Conservation (phyloP, 192 early-diverging fungal species). For the Backusella sp. region DNA sequence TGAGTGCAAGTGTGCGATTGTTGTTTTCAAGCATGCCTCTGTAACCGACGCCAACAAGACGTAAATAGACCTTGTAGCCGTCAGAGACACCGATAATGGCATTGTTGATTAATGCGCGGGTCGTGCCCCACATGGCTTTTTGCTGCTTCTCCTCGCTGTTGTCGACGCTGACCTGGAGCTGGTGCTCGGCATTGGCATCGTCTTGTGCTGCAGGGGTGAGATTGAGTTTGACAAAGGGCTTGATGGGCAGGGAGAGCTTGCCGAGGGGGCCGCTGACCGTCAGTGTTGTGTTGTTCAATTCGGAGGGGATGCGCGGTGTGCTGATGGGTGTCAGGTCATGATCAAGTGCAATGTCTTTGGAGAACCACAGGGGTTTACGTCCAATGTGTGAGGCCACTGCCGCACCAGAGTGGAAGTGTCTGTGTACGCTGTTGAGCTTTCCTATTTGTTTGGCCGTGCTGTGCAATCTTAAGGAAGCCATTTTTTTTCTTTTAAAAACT, state of each 20-base stretch:
- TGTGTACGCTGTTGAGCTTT: not conserved
- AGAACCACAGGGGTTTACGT: slow-evolving; percentile 68
- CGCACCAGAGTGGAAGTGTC: slow-evolving; percentile 43
- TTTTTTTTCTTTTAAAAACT: not conserved
- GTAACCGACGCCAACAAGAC: slow-evolving; percentile 93
- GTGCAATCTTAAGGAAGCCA: slow-evolving; percentile 7
- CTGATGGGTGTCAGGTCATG: slow-evolving; percentile 64
- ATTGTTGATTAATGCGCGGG: slow-evolving; percentile 83
- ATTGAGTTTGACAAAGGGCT: slow-evolving; percentile 71
- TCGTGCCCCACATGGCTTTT: slow-evolving; percentile 96
- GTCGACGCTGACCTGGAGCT: slow-evolving; percentile 51
- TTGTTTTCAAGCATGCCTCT: slow-evolving; percentile 77
- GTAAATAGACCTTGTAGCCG: slow-evolving; percentile 79
- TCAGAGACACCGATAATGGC: slow-evolving; percentile 89
- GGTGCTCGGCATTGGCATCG: slow-evolving; percentile 36
- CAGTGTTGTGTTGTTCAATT: slow-evolving; percentile 62
- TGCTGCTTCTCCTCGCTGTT: slow-evolving; percentile 72
- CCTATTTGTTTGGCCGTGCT: not conserved
- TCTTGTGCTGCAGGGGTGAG: slow-evolving; percentile 5
- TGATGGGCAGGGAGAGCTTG: slow-evolving; percentile 72
- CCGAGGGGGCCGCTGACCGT: slow-evolving; percentile 83
- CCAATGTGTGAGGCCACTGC: slow-evolving; percentile 77
- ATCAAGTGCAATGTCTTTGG: slow-evolving; percentile 71
- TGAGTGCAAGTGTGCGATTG: slow-evolving; percentile 62
- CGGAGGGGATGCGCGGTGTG: slow-evolving; percentile 59